Evolutionary conservation across 108 stramenopile genomes (phyloP), one percentile per base, ranked within the genome.

Genomic region (Schizochytrium sp.): DNA sequence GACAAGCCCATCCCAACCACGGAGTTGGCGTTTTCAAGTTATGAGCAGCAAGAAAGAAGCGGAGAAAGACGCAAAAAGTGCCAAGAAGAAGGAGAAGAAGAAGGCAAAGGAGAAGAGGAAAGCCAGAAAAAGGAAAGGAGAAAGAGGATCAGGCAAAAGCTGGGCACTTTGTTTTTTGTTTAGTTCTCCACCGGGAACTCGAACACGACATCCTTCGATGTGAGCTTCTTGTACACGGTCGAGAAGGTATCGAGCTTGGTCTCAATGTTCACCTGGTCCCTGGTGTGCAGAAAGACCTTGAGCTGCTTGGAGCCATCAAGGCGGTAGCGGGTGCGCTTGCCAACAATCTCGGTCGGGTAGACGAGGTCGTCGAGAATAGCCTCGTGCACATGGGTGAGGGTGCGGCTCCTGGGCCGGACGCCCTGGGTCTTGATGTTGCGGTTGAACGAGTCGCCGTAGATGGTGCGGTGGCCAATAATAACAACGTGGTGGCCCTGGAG

Each of bases 331-430:
- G 97, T 99, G 91, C 98, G 96, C 97, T 99, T 99, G 92, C 99
- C 99, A 72, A 97, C 96, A 93, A 99, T 98, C 93, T 99, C 98
- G 72, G 98, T 98, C 58, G 99, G 99, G 96, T 96, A 99, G 44
- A 97, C 97, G 87, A 99, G 94, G 91, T 99, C 99, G 88, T 99
- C 99, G 89, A 99, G 95, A 89, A 98, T 97, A 89, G 98, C 96
- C 87, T 99, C 98, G 88, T 99, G 99, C 58, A 99, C 99, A 57
- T 95, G 94, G 51, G 97, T 98, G 88, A 99, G 95, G 51, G 99
- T 99, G 89, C 99, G 96, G 71, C 96, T 96, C 53, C 97, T 96
- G 76, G 99, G 98, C 89, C 97, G 97, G 87, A 96, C 95, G 89
- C 98, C 99, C 60, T 90, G 94, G 87, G 96, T 96, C 93, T 96